phyloP scores from a whole-genome alignment of 768 basidiomycete genomes.

The Hygrophorus russula region DNA sequence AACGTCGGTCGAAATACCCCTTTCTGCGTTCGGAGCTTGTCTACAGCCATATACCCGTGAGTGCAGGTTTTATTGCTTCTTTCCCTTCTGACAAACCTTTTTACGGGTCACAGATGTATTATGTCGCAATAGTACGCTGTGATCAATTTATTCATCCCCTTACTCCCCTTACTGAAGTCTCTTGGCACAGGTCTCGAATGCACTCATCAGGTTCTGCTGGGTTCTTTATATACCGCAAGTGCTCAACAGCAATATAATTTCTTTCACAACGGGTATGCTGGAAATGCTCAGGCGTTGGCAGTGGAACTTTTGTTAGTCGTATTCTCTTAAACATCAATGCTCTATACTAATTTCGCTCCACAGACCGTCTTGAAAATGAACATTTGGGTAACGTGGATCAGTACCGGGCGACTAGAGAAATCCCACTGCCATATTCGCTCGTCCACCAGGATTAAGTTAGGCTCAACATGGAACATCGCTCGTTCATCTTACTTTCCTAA shows the following conservation, averaged over 20 bases:
- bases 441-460: slow-evolving; percentile 30
- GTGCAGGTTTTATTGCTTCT: slow-evolving; percentile 10
- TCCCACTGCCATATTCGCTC: slow-evolving; percentile 69
- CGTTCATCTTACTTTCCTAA: too few species aligned
- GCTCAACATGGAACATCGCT: too few species aligned
- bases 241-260: slow-evolving; percentile 38
- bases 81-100: neutral
- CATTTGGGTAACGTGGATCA: slow-evolving; percentile 91
- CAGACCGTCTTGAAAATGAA: slow-evolving; percentile 82
- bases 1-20: slow-evolving; percentile 39
- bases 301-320: slow-evolving; percentile 81
- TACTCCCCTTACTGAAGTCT: neutral
- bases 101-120: slow-evolving; percentile 48
- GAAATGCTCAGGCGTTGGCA: slow-evolving; percentile 77
- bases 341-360: slow-evolving; percentile 24
- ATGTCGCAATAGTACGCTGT: slow-evolving; percentile 54
- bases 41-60: slow-evolving; percentile 54
- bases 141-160: neutral
- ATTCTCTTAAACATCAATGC: slow-evolving; percentile 1
- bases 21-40: slow-evolving; percentile 67
- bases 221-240: slow-evolving; percentile 60
- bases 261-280: slow-evolving; percentile 57
- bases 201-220: slow-evolving; percentile 76
- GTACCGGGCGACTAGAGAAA: slow-evolving; percentile 79
- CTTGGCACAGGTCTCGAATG: slow-evolving; percentile 48